Base-by-base conservation (phyloP, 2,329 filamentous ascomycete genomes). In the Pseudogymnoascus sp. region DNA sequence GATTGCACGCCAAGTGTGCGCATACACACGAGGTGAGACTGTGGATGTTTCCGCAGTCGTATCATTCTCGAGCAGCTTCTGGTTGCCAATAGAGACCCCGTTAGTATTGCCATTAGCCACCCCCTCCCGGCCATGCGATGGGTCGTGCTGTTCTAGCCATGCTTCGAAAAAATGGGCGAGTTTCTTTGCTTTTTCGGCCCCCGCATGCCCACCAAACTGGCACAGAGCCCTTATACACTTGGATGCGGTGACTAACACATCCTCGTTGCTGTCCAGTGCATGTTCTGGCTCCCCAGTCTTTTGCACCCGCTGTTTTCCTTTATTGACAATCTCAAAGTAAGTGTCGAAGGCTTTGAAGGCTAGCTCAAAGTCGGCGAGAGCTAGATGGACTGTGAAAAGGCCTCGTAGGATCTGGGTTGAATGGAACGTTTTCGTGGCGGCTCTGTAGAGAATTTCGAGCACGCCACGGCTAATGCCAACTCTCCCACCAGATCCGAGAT, bases 391-490 rank as follows among this genome's bases (percentile, higher is more conserved):
- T 9, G 85, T 87, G 71, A 97, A 97, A 0, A 99, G 80, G 68
- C 92, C 84, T 62, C 93, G 83, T 31, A 99, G 77, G 64, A 97
- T 89, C 8, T 91, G 79, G 1, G 93, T 96, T 1, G 94, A 99
- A 74, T 99, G 94, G 70, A 94, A 99, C 0, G 92, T 96, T 74
- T 94, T 96, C 8, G 89, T 91, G 6, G 93, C 90, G 21, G 92
- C 90, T 39, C 88, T 88, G 74, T 97, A 99, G 5, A 99, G 80
- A 29, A 92, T 89, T 73, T 94, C 92, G 40, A 99, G 81, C 33
- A 95, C 85, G 59, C 86, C 86, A 60, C 88, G 85, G 65, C 89
- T 89, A 15, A 93, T 77, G 21, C 81, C 84, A 69, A 87, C 85
- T 68, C 91, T 89, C 7, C 92, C 92, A 5, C 89, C 91, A 68